Percentiles rank a stretch among this genome's conserved stretches.
phyloP scores from a whole-genome alignment of 495 filamentous ascomycete species.

The Lasiosphaeria miniovina region DNA sequence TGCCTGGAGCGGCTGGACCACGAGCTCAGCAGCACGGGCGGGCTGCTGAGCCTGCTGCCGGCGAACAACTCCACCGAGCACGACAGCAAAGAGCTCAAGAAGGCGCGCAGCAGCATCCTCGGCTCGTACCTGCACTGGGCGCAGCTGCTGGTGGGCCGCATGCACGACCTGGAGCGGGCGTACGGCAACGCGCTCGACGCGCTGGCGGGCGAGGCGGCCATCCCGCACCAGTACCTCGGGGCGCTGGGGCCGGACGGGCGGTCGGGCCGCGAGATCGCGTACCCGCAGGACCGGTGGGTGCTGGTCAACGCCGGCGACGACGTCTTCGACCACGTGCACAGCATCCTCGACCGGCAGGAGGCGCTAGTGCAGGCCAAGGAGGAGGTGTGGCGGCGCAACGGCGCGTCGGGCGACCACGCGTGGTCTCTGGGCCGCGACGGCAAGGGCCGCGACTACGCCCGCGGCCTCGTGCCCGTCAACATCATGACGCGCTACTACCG shows the following conservation, averaged over 20 bases:
- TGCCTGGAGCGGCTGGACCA: conserved; percentile 54
- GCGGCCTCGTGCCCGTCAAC: conserved; percentile 44
- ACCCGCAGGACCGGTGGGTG: conserved; percentile 52
- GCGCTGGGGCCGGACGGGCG: conserved; percentile 36
- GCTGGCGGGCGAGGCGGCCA: conserved; percentile 45
- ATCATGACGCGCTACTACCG: conserved; percentile 47
- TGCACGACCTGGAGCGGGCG: conserved; percentile 49
- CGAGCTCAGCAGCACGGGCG: conserved; percentile 49
- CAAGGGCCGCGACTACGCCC: conserved; percentile 21
- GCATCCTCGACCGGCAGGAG: conserved; percentile 45
- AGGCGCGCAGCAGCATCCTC: conserved; percentile 41
- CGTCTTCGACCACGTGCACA: conserved; percentile 40
- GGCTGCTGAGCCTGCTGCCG: conserved; percentile 47
- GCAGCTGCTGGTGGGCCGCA: conserved; percentile 44
- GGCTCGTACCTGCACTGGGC: conserved; percentile 50
- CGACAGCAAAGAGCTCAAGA: conserved; percentile 27
- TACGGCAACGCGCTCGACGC: conserved; percentile 48
- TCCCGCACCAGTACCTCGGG: conserved; percentile 41
- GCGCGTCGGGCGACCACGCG: conserved; percentile 33
- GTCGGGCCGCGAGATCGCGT: conserved; percentile 38
- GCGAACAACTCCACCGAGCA: conserved; percentile 23
- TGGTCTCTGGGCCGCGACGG: conserved; percentile 13
- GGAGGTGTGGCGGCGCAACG: conserved; percentile 16
- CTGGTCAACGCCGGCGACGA: conserved; percentile 51
- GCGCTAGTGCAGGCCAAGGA: conserved; percentile 28